Base-by-base conservation (phyloP, 2,329 filamentous ascomycete species). In the Grosmannia huntii region DNA sequence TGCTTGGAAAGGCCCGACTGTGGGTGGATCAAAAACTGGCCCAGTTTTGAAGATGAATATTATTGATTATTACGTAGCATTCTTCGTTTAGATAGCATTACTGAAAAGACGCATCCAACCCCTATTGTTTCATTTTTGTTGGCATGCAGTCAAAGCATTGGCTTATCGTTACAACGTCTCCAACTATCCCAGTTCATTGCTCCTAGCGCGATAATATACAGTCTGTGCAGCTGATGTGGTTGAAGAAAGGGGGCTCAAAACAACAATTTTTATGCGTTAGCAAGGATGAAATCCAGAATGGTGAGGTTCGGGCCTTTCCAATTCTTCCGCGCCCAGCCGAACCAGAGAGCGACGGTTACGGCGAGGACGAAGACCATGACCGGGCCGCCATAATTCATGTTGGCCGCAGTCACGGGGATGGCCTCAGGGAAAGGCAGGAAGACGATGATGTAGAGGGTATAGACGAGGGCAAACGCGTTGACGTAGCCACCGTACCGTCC, bases 321-420 rank as follows among this genome's bases (percentile, higher is more conserved):
- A 28, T 56, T 51, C 25, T 56, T 56, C 31, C 38, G 55, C 2
- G 55, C 62, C 55, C 61, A 60, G 21, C 38, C 23, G 6, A 63
- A 59, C 57, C 60, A 63, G 4, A 63, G 56, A 12, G 52, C 38
- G 4, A 54, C n/a, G 21, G 51, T 54, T 16, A 51, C 12, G 19
- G 7, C 44, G 33, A 54, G 27, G 38, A 31, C 48, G 31, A 41
- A 54, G 48, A 57, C 57, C 38, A 60, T 58, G 14, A 63, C 56
- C 5, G 53, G 56, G 3, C 57, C 57, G 1, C 41, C 46, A 21
- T 61, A 62, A 48, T 63, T 64, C 62, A 64, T 62, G 19, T 63
- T 63, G 27, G 58, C 33, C 3, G 55, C 60, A 11, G 59, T 59
- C 49, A 64, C 60, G 14, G 62, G 62, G 10, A 63, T 33, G 19